phyloP scores from a whole-genome alignment of 306 rosid genomes.

The Sesbania bispinosa region DNA sequence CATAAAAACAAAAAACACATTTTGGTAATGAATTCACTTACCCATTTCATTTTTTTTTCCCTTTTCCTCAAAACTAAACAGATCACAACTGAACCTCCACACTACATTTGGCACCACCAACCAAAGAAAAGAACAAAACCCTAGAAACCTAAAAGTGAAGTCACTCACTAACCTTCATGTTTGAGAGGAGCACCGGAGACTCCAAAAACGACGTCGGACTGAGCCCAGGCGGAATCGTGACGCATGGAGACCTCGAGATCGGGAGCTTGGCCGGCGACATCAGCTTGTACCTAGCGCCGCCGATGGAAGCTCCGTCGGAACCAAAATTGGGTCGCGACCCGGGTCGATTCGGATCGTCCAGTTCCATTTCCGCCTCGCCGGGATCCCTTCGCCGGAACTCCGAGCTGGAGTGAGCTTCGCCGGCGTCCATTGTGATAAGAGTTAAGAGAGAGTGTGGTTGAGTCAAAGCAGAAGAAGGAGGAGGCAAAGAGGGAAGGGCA shows the following conservation, averaged over 20 bases:
- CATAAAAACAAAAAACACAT: background rate
- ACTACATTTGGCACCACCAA: background rate
- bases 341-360: slow-evolving; percentile 38
- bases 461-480: slow-evolving; percentile 3
- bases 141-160: slow-evolving; percentile 12
- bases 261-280: slow-evolving; percentile 97
- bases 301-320: background rate
- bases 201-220: slow-evolving; percentile 91
- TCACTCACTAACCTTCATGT: slow-evolving; percentile 67
- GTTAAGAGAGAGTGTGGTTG: background rate
- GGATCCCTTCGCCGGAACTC: slow-evolving; percentile 27
- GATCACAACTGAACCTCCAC: background rate
- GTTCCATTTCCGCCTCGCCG: background rate
- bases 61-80: slow-evolving; percentile 24
- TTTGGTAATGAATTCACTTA: background rate
- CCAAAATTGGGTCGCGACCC: background rate
- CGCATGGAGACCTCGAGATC: slow-evolving; percentile 85
- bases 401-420: background rate
- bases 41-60: background rate
- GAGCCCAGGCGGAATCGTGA: slow-evolving; percentile 83
- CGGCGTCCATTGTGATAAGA: slow-evolving; percentile 42
- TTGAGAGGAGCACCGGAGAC: slow-evolving; percentile 86
- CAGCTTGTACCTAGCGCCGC: slow-evolving; percentile 80
- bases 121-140: background rate
- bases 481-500: slow-evolving; percentile 37